Evolutionary conservation across 768 basidiomycete species (phyloP), one percentile per base, ranked within the genome.

Genomic region (Lentinula boryana): DNA sequence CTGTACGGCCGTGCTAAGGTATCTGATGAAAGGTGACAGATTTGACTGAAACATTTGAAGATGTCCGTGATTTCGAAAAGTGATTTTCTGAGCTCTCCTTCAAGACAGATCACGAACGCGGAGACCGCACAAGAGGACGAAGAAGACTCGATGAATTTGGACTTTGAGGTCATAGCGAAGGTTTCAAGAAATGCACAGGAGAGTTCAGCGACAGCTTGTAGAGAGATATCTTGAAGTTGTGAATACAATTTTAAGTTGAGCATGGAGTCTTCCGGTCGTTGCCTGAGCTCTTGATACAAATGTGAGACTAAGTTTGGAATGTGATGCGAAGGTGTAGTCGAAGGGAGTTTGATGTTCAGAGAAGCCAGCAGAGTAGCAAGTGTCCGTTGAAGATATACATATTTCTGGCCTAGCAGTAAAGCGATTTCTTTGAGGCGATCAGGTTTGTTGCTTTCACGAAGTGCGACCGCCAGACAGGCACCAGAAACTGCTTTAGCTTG

Each of bases 401-500:
- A 33, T 52, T 52, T 52, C 32, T 52, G 50, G 5, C 50, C 50
- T 52, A 52, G 32, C n/a, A 52, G 27, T 18, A 52, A 33, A 31
- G 50, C 50, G 50, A 52, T 52, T 52, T 52, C 50, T 16, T 52
- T 52, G 50, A 52, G 50, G 32, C 50, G 50, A 33, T 52, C 50
- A 16, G 50, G 50, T 33, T 52, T 52, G 50, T 52, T 31, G 33
- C 9, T 52, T 52, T 52, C 50, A 52, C 50, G 50, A 15, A 52
- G 33, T 5, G 50, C 50, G 50, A 52, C 6, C 13, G 50, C 50
- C 21, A 52, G 32, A n/a, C 50, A 52, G 31, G 31, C 50, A 18
- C 50, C 50, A 35, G 50, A 52, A 18, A 52, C 50, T 33, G 50
- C 50, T 33, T 52, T 52, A 18, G 50, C 50, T 52, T 52, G 50